Evolutionary conservation across 352 stramenopile genomes (phyloP), one percentile per base, ranked within the genome.

Genomic region (Phytophthora nicotianae): DNA sequence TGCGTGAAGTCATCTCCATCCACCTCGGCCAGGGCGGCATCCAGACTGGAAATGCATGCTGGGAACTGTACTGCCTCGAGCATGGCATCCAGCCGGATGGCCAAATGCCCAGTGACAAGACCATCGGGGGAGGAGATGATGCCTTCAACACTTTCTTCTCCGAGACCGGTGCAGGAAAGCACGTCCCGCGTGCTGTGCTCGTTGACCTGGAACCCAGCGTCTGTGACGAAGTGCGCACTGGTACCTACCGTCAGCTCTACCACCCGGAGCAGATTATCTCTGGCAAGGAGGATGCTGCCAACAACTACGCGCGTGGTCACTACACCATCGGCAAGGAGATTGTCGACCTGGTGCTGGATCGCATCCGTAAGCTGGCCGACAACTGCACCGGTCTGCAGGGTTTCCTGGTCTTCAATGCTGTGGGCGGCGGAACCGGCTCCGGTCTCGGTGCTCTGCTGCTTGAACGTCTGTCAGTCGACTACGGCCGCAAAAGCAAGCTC

Each of bases 191-290:
- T 62, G 94, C 96, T 16, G 91, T 99, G 60, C 95, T 98, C 59
- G 96, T 99, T 13, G 97, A 99, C 83, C 81, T 99, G 23, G 97
- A 99, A 77, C 97, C 97, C 24, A 98, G 80, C 23, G 96, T 99
- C 19, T 98, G 96, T 71, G 97, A 99, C 70, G 95, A 99, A 86
- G 95, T 99, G 49, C 93, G 96, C 68, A 93, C 86, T 38, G 97
- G 97, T 65, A 97, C 93, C 9, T 99, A 98, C 87, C 80, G 93
- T 60, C 90, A 98, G 68, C 77, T 99, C 29, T 99, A 98, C 83
- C 97, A 99, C 73, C 97, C 97, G n/a, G 97, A 99, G 69, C 96
- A 99, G 77, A 98, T 99, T 75, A 99, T 99, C 72, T 97, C 88
- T 38, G 97, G 97, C 74, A 99, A 99, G 83, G 96, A 99, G 75